These are phyloP conservation scores for Trichophyton benhamiae DNA, from an alignment of 2,329 filamentous ascomycete genomes.

Conservation along the genomic window DNA sequence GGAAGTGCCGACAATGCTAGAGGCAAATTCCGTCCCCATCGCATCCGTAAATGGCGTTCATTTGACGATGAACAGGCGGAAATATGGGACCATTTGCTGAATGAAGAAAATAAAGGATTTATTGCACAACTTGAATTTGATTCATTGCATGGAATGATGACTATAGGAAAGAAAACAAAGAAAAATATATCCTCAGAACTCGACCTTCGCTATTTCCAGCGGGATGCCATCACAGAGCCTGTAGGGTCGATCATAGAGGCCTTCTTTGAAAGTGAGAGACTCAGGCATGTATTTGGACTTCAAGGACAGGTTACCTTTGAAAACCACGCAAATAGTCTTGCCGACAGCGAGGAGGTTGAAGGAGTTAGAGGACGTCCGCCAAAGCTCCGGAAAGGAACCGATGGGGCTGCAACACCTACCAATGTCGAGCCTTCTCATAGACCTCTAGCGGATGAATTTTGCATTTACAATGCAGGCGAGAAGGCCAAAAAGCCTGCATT, in stretches of 20 bases:
- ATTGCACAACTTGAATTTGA: slow-evolving; percentile 8
- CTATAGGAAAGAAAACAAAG: slow-evolving; percentile 5
- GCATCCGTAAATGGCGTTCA: slow-evolving; percentile 8
- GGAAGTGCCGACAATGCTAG: slow-evolving; percentile 10
- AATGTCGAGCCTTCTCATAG: slow-evolving; percentile 9
- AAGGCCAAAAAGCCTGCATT: slow-evolving; percentile 18
- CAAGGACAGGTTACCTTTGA: slow-evolving; percentile 12
- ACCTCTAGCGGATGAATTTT: slow-evolving; percentile 25
- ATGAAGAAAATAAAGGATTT: neutral
- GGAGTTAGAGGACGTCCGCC: neutral
- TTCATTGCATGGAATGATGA: slow-evolving; percentile 8
- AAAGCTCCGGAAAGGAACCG: slow-evolving; percentile 7
- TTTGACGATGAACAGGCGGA: slow-evolving; percentile 9
- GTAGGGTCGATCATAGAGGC: slow-evolving; percentile 8
- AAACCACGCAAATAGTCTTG: slow-evolving; percentile 13
- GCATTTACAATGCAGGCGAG: slow-evolving; percentile 21
- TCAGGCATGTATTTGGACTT: slow-evolving; percentile 10
- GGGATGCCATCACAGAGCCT: slow-evolving; percentile 8
- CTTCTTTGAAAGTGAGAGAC: slow-evolving; percentile 5
- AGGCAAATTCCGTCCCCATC: slow-evolving; percentile 12
- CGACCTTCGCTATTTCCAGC: slow-evolving; percentile 12
- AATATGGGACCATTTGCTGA: slow-evolving; percentile 10
- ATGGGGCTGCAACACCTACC: slow-evolving; percentile 6
- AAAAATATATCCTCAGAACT: slow-evolving; percentile 11
- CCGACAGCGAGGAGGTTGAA: neutral